Evolutionary conservation across 2,329 filamentous ascomycete genomes (phyloP).

Genomic region (Septoria petroselini): DNA sequence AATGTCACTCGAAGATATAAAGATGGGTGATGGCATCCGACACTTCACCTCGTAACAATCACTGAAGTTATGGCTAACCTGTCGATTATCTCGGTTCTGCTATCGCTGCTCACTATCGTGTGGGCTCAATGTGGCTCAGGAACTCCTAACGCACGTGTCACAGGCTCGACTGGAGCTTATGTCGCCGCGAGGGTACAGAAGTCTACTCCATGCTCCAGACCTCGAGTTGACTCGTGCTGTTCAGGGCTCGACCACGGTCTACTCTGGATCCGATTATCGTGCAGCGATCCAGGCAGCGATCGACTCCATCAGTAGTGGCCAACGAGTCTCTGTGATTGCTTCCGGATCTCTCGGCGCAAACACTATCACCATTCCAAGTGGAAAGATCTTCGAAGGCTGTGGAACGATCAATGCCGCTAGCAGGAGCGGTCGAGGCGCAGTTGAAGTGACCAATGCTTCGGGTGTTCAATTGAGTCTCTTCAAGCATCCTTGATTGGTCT

Average conservation of each 20-base stretch:
- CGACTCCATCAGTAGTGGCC: constrained; percentile 51
- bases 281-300: constrained; percentile 55
- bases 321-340: constrained; percentile 54
- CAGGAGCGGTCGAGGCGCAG: constrained; percentile 50
- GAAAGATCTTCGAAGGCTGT: constrained; percentile 59
- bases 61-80: too few relatives aligned
- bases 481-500: background rate
- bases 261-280: constrained; percentile 54
- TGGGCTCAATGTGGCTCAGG: constrained; percentile 47
- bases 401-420: constrained; percentile 53
- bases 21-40: too few relatives aligned
- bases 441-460: constrained; percentile 50
- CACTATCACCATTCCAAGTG: constrained; percentile 52
- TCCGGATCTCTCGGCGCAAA: constrained; percentile 55
- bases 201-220: background rate
- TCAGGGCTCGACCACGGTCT: constrained; percentile 46
- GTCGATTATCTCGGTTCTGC: background rate
- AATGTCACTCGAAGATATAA: too few relatives aligned
- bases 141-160: constrained; percentile 48
- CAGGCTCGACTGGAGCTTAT: constrained; percentile 48
- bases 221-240: background rate
- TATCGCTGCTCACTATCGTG: constrained; percentile 21
- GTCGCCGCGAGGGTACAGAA: constrained; percentile 39
- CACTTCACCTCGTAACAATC: too few relatives aligned
- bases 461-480: constrained; percentile 39